Base-by-base conservation (phyloP, 129 eudicot species). In the Flaveria linearis region DNA sequence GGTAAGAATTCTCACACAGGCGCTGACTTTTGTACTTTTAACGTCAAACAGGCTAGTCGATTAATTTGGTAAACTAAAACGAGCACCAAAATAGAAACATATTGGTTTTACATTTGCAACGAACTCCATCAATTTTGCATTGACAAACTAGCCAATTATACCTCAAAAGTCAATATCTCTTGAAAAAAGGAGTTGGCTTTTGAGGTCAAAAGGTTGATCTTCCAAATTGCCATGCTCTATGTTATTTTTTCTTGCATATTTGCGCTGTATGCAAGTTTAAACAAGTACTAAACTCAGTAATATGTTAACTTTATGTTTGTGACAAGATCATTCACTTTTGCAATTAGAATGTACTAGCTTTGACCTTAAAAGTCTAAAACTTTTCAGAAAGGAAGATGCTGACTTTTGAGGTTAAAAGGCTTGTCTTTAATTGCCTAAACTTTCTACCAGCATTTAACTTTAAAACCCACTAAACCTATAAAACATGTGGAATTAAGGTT, bases 1-100 rank as follows among this genome's bases (percentile, higher is more conserved):
- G 97, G 99, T 94, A 86, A 82, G 76, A 43, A 58, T 25, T 73
- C 10, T 7, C 23, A 53, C 4, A 18, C 0, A 52, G 58, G 58
- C 7, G 58, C 58, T 52, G 58, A 52, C 58, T 52, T 52, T 52
- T 52, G 33, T 62, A 50, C 65, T 65, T 66, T 76, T 22, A 36
- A 46, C 62, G 72, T 64, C 79, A 75, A 64, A 63, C 4, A 4
- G 51, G 62, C 58, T 52, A 52, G n/a, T 4, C 16, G 23, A 52
- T n/a, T 15, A 14, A 14, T 15, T 51, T 51, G 56, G 56, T 51
- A 51, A 51, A 15, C 56, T 14, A 51, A 16, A 15, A 5, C 60
- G 30, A 51, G 20, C 41, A 52, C 22, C 20, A 30, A 51, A 26
- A 22, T 53, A 53, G 55, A 55, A 17, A 17, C 17, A 30, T 58